phyloP scores from a whole-genome alignment of 1,284 basidiomycete species.

The Phlebopus sp. region DNA sequence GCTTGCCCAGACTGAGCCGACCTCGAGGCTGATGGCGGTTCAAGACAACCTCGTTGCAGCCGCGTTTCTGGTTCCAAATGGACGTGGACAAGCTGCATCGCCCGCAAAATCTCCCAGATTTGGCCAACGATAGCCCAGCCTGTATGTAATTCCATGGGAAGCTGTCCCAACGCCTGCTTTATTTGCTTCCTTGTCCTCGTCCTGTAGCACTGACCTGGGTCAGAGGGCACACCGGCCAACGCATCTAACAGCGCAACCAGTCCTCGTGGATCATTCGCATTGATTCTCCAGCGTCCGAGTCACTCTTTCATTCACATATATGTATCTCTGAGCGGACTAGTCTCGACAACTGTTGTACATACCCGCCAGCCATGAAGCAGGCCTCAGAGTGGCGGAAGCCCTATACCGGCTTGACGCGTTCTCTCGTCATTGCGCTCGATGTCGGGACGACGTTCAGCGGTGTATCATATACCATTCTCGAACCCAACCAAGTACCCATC shows the following conservation, averaged over 20 bases:
- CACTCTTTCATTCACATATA: slow-evolving; percentile 9
- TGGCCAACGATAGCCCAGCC: neutral
- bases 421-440: slow-evolving; percentile 71
- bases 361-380: slow-evolving; percentile 36
- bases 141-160: slow-evolving; percentile 2
- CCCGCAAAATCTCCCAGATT: neutral
- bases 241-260: neutral
- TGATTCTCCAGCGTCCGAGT: slow-evolving; percentile 6
- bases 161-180: neutral
- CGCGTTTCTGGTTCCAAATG: slow-evolving; percentile 11
- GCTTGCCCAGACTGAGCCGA: slow-evolving; percentile 4
- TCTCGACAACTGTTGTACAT: neutral
- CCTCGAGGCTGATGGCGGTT: slow-evolving; percentile 20
- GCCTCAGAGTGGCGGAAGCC: slow-evolving; percentile 63
- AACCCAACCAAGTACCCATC: slow-evolving; percentile 69
- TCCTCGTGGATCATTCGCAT: slow-evolving; percentile 8
- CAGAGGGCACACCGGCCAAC: neutral
- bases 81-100: neutral
- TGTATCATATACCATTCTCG: slow-evolving; percentile 72
- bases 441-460: slow-evolving; percentile 76
- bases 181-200: neutral
- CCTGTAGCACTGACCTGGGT: neutral
- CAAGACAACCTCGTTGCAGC: slow-evolving; percentile 15
- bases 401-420: slow-evolving; percentile 57
- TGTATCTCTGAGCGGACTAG: slow-evolving; percentile 2